Base-by-base conservation (phyloP, 2,329 filamentous ascomycete species). In the Trichoderma polysporum region DNA sequence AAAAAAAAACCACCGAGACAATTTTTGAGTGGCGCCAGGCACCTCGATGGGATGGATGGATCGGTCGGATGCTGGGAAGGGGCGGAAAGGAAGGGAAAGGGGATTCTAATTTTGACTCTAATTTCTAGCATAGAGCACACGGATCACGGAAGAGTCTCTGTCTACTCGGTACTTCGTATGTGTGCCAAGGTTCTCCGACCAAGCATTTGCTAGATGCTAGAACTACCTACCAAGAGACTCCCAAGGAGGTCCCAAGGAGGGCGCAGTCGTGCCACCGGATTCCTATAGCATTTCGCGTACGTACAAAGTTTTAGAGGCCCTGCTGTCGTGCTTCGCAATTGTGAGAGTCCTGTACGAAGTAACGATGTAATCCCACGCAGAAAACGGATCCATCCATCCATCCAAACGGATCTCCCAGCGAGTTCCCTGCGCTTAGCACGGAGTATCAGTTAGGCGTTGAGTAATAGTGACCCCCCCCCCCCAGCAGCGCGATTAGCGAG, bases 1-100 rank as follows among this genome's bases (percentile, higher is more conserved):
- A 19, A 5, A 45, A 4, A 27, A 63, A 52, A 31, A 49, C 25
- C 60, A 63, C 60, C 60, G 60, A 63, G 60, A 63, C 59, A 45
- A 19, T 33, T 60, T 54, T 19, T 45, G 41, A 19, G 56, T 47
- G 56, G 56, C 39, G 29, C 39, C 56, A 59, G 56, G 56, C 56
- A 59, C 39, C n/a, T 47, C 39, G 10, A 45, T 37, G 57, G 27
- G 31, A 52, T 47, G 33, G 58, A 39, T 47, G 56, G 27, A 31
- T 15, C n/a, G n/a, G n/a, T n/a, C n/a, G n/a, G n/a, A n/a, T n/a
- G n/a, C n/a, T n/a, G n/a, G n/a, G n/a, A n/a, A n/a, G n/a, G 27
- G 56, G 29, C 13, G 39, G 22, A 5, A 22, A 17, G 41, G 41
- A 45, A 45, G 41, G 41, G n/a, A 45, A 19, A 9, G 13, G n/a